Evolutionary conservation across 202 grass and related monocot species (phyloP).

Genomic region (Digitaria exilis): DNA sequence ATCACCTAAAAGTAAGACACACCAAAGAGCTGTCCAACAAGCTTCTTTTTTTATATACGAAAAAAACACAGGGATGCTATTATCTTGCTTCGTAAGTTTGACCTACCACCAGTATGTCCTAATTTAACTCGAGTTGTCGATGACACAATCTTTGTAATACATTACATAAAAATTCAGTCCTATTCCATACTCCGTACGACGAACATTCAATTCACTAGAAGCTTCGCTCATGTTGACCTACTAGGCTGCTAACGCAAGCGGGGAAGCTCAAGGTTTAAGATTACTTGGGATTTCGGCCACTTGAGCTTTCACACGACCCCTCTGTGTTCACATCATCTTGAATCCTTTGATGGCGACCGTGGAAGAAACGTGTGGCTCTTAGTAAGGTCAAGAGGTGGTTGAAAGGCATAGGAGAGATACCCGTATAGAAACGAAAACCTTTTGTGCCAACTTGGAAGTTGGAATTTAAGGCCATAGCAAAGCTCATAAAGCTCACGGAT

Average conservation of each 20-base stretch:
- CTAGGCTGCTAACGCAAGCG: background rate
- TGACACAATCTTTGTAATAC: background rate
- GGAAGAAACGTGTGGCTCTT: slow-evolving; percentile 26
- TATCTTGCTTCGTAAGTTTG: background rate
- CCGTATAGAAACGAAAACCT: background rate
- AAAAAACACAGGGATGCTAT: background rate
- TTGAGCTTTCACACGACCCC: slow-evolving; percentile 32
- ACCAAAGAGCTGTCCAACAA: background rate
- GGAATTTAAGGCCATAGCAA: background rate
- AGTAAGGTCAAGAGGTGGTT: background rate
- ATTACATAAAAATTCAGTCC: background rate
- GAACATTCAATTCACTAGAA: background rate
- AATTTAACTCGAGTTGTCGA: background rate
- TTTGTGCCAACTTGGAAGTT: background rate
- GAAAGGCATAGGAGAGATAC: background rate
- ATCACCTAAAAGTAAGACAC: background rate
- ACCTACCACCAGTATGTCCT: background rate
- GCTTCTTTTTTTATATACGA: background rate
- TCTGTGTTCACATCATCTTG: background rate
- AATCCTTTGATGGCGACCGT: slow-evolving; percentile 15
- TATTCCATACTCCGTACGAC: background rate
- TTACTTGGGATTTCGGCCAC: background rate
- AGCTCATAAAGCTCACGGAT: background rate
- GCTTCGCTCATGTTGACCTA: background rate
- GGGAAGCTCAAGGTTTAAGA: slow-evolving; percentile 1